phyloP scores from a whole-genome alignment of 2,329 filamentous ascomycete genomes.

The Trichoderma brevicompactum region DNA sequence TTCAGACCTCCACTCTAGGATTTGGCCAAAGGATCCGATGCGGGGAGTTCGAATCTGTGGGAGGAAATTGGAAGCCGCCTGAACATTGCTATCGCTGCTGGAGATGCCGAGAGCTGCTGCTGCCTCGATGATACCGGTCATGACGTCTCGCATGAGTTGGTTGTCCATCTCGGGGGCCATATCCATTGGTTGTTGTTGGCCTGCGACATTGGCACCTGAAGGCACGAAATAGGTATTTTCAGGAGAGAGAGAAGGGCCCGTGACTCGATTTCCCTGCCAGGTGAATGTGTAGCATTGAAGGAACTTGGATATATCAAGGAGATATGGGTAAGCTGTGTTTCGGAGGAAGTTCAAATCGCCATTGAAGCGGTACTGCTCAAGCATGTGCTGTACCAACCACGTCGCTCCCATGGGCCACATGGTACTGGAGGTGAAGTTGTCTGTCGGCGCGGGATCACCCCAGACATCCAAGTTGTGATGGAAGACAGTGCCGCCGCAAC shows the following conservation, averaged over 20 bases:
- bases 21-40: conserved; percentile 38
- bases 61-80: conserved; percentile 25
- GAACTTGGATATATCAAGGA: conserved; percentile 41
- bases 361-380: conserved; percentile 46
- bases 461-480: conserved; percentile 44
- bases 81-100: conserved; percentile 18
- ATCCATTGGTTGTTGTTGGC: conserved; percentile 30
- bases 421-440: conserved; percentile 33
- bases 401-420: conserved; percentile 48
- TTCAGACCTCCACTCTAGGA: conserved; percentile 45
- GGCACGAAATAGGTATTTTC: conserved; percentile 37
- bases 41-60: conserved; percentile 26
- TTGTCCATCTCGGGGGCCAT: conserved; percentile 39
- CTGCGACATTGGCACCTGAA: neutral
- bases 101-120: conserved; percentile 19
- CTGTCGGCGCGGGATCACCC: conserved; percentile 41
- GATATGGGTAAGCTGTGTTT: conserved; percentile 36
- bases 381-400: conserved; percentile 47
- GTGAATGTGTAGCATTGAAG: conserved; percentile 42
- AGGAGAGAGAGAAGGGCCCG: conserved; percentile 38
- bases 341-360: conserved; percentile 34
- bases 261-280: conserved; percentile 36
- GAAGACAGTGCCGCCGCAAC: conserved; percentile 39
- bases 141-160: conserved; percentile 30
- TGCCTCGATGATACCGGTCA: conserved; percentile 25